These are phyloP conservation scores for Eleusine coracana DNA, from an alignment of 176 grass and related monocot genomes.

Conservation along the genomic window DNA sequence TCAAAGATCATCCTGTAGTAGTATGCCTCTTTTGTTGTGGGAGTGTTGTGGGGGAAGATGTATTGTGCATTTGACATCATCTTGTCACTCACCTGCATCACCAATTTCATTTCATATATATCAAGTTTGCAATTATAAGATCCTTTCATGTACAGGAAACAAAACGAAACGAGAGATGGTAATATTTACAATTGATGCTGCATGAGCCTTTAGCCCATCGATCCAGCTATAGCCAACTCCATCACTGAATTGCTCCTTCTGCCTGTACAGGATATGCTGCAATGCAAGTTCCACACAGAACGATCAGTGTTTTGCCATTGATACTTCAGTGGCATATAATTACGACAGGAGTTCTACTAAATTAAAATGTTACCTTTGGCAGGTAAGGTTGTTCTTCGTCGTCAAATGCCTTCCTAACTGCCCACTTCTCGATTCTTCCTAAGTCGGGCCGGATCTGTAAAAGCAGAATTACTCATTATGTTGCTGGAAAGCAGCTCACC, in stretches of 20 bases:
- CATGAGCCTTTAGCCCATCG: conserved; percentile 77
- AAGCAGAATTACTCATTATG: neutral
- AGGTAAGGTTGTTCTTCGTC: conserved; percentile 70
- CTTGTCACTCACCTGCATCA: conserved; percentile 59
- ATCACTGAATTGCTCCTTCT: conserved; percentile 96
- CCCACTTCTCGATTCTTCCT: conserved; percentile 84
- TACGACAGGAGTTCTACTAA: too few species aligned
- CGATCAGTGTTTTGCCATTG: neutral
- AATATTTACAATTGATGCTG: conserved; percentile 47
- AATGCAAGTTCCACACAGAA: neutral
- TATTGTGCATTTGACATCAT: conserved; percentile 68
- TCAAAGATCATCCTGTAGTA: conserved; percentile 95
- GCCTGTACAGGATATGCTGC: conserved; percentile 85
- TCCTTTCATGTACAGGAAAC: neutral
- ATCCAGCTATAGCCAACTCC: conserved; percentile 93
- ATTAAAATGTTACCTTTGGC: conserved; percentile 57
- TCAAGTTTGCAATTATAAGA: neutral
- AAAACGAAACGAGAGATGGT: neutral
- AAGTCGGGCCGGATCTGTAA: conserved; percentile 69
- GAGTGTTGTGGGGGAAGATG: conserved; percentile 64
- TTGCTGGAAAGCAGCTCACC: neutral
- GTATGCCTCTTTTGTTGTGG: conserved; percentile 77
- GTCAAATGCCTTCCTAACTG: conserved; percentile 81
- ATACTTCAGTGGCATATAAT: neutral
- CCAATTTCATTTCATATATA: conserved; percentile 14